Conservation (phyloP, 2,329 filamentous ascomycete species). For the Metarhizium anisopliae region DNA sequence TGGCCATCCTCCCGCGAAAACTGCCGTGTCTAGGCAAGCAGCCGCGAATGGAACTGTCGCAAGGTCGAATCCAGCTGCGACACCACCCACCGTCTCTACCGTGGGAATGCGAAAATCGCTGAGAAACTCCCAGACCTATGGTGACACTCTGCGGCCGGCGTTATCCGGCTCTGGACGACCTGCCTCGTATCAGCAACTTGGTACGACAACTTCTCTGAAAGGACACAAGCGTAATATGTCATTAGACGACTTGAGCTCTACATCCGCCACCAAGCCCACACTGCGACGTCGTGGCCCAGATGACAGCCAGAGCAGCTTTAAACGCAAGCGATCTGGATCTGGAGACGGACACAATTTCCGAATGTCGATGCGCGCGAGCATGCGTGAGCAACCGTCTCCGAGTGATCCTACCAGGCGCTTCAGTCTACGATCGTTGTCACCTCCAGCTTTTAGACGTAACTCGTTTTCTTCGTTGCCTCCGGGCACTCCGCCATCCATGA, state of each 20-base stretch:
- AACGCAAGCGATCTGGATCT: slow-evolving; percentile 44
- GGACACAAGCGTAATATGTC: slow-evolving; percentile 16
- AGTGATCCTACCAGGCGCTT: slow-evolving; percentile 46
- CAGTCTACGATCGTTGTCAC: slow-evolving; percentile 63
- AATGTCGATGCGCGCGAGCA: slow-evolving; percentile 56
- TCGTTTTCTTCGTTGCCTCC: slow-evolving; percentile 30
- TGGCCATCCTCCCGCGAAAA: neutral
- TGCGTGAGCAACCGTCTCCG: slow-evolving; percentile 13
- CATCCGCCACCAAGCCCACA: slow-evolving; percentile 18
- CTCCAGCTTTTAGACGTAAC: slow-evolving; percentile 41
- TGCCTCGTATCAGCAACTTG: slow-evolving; percentile 20
- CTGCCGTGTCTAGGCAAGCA: neutral
- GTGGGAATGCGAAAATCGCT: slow-evolving; percentile 16
- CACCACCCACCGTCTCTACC: slow-evolving; percentile 1
- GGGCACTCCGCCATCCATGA: slow-evolving; percentile 17
- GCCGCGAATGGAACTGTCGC: neutral
- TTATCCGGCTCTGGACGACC: slow-evolving; percentile 14
- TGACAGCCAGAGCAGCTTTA: slow-evolving; percentile 77
- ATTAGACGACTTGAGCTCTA: slow-evolving; percentile 13
- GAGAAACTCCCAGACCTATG: slow-evolving; percentile 9
- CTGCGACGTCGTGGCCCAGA: slow-evolving; percentile 50
- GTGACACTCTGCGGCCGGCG: slow-evolving; percentile 4
- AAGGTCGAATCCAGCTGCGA: neutral
- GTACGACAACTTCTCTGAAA: slow-evolving; percentile 9
- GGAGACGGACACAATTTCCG: slow-evolving; percentile 53